phyloP scores from a whole-genome alignment of 768 basidiomycete genomes.

The Suillus bovinus region DNA sequence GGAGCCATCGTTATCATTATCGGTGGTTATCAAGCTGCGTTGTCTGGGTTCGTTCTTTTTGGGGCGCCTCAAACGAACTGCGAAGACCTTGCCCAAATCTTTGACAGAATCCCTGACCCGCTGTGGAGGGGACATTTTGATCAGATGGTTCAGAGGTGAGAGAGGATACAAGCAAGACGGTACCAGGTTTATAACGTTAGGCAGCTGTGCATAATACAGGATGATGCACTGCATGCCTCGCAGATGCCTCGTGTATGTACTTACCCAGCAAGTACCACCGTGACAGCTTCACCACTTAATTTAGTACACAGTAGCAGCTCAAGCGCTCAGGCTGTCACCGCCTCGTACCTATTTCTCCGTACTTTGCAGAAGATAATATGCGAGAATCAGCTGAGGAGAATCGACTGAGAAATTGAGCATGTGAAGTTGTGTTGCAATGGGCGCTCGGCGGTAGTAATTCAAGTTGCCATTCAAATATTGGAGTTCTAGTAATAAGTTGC shows the following conservation, averaged over 20 bases:
- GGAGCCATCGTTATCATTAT: background rate
- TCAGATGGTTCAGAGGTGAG: background rate
- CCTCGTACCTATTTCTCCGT: too few species aligned
- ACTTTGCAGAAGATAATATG: background rate
- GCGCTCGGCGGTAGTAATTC: too few species aligned
- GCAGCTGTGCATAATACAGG: background rate
- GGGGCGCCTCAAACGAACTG: background rate
- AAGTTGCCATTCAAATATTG: too few species aligned
- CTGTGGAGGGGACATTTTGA: background rate
- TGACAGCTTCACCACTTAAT: background rate
- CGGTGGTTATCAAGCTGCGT: background rate
- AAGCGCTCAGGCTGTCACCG: too few species aligned
- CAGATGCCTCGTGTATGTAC: background rate
- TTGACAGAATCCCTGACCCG: background rate
- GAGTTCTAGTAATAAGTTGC: too few species aligned
- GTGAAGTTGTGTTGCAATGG: background rate
- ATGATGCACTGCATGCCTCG: background rate
- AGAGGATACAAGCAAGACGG: background rate
- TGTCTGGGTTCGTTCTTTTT: background rate
- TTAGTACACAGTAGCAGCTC: background rate
- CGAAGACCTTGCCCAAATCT: background rate
- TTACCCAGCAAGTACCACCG: background rate
- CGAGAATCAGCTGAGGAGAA: background rate
- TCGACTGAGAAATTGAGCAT: background rate
- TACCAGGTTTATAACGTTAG: background rate